Evolutionary conservation across 805 yeast species (phyloP).

Genomic region (Candida maltosa): DNA sequence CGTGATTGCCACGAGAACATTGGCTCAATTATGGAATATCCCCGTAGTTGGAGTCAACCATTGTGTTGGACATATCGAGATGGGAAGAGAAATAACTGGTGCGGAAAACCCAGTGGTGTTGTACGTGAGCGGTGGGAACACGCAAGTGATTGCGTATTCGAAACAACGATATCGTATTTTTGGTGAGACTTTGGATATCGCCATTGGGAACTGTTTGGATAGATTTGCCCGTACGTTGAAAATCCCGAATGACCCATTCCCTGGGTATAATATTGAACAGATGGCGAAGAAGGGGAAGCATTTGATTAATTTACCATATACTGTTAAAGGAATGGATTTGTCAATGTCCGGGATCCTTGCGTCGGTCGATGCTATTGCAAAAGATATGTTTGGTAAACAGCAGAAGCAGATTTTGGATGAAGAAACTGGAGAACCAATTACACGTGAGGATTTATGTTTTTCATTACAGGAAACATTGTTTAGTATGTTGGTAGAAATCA

Average conservation of each 20-base stretch:
- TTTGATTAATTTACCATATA: conserved; percentile 81
- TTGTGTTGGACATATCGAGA: conserved; percentile 97
- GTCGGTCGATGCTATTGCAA: conserved; percentile 75
- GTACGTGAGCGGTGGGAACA: conserved; percentile 97
- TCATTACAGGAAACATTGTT: conserved; percentile 89
- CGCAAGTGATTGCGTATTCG: conserved; percentile 96
- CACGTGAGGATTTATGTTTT: conserved; percentile 86
- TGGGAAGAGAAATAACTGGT: conserved; percentile 99
- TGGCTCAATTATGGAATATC: conserved; percentile 72
- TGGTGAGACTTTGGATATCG: conserved; percentile 98
- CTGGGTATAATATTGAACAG: conserved; percentile 96
- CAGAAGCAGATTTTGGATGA: conserved; percentile 37
- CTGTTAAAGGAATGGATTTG: conserved; percentile 98
- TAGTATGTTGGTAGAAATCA: conserved; percentile 96
- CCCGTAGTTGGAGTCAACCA: conserved; percentile 96
- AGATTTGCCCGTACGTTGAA: conserved; percentile 88
- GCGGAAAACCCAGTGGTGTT: conserved; percentile 96
- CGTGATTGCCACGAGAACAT: conserved; percentile 86
- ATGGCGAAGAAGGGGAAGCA: conserved; percentile 70
- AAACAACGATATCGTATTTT: conserved; percentile 93
- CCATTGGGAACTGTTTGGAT: conserved; percentile 95
- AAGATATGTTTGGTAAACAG: conserved; percentile 55
- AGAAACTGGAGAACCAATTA: conserved; percentile 50
- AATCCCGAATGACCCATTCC: conserved; percentile 91
- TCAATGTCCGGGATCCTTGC: conserved; percentile 96